Evolutionary conservation across 345 rosid species (phyloP).

Genomic region (Syzygium oleosum): DNA sequence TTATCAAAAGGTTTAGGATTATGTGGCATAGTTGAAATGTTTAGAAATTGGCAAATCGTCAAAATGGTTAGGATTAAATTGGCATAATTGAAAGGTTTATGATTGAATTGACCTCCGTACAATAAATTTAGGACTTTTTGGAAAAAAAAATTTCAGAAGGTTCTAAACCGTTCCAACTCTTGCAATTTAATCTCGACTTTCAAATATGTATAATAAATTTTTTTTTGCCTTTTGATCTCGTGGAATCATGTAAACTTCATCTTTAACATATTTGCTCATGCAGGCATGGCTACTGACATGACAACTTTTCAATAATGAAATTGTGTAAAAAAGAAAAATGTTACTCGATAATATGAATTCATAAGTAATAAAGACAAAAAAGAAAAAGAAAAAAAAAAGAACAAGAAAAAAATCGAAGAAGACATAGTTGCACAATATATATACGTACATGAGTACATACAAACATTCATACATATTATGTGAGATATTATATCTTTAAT

Average conservation of each 20-base stretch:
- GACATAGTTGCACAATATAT: too few relatives aligned
- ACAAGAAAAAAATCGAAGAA: background rate
- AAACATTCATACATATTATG: too few relatives aligned
- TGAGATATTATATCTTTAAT: too few relatives aligned
- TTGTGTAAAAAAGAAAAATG: background rate
- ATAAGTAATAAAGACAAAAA: background rate
- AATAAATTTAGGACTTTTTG: too few relatives aligned
- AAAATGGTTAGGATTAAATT: too few relatives aligned
- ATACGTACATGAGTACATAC: too few relatives aligned
- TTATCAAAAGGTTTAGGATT: too few relatives aligned
- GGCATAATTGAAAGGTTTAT: fast-evolving
- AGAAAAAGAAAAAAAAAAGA: too few relatives aligned
- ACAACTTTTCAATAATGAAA: background rate
- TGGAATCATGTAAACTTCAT: background rate
- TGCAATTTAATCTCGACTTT: background rate
- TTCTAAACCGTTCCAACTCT: background rate
- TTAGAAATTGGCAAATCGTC: fast-evolving
- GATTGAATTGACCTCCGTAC: fast-evolving
- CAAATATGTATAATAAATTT: background rate
- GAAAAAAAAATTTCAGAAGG: fast-evolving
- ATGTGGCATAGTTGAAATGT: too few relatives aligned
- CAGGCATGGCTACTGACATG: background rate
- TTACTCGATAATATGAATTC: background rate
- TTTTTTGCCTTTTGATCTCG: background rate
- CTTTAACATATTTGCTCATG: background rate